A percentile compares a stretch with the other conserved stretches of the same genome.
These are phyloP conservation scores for Penicillium nucicola DNA, from an alignment of 495 filamentous ascomycete species.

Conservation along the genomic window DNA sequence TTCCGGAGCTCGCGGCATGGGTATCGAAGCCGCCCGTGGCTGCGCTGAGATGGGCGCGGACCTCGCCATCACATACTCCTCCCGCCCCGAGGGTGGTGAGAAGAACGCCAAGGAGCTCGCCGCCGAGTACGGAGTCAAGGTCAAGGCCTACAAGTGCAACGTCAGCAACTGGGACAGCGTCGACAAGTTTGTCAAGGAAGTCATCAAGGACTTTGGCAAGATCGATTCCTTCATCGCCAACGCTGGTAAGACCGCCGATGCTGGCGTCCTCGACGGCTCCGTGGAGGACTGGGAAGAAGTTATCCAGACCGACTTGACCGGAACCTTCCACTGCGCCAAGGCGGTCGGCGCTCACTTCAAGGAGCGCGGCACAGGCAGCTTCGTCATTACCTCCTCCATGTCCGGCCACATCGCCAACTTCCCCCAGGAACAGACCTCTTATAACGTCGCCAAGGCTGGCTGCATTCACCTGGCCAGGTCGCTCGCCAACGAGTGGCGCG, in stretches of 20 bases:
- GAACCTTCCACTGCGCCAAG: slow-evolving; percentile 68
- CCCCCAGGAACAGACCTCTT: slow-evolving; percentile 76
- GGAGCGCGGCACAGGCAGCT: slow-evolving; percentile 54
- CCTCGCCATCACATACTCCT: slow-evolving; percentile 65
- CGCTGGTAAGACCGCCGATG: slow-evolving; percentile 62
- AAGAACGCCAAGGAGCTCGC: slow-evolving; percentile 61
- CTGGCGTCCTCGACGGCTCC: slow-evolving; percentile 59
- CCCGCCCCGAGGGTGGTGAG: slow-evolving; percentile 57
- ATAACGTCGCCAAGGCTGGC: slow-evolving; percentile 74
- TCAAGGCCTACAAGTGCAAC: slow-evolving; percentile 62
- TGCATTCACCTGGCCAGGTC: slow-evolving; percentile 54
- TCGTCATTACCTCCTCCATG: slow-evolving; percentile 66
- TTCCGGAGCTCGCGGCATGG: slow-evolving; percentile 66
- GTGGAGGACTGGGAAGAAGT: slow-evolving; percentile 68
- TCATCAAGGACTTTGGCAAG: slow-evolving; percentile 61
- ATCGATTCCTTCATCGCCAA: slow-evolving; percentile 69
- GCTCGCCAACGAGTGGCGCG: slow-evolving; percentile 73
- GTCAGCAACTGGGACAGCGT: slow-evolving; percentile 52
- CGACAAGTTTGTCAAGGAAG: slow-evolving; percentile 43
- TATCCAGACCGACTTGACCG: slow-evolving; percentile 61
- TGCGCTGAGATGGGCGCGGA: slow-evolving; percentile 72
- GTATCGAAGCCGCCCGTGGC: slow-evolving; percentile 69
- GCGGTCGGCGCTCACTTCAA: slow-evolving; percentile 64
- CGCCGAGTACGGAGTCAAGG: slow-evolving; percentile 61
- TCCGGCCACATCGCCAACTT: slow-evolving; percentile 74